Evolutionary conservation across 2,329 filamentous ascomycete species (phyloP).

Genomic region (Fusarium illudens): DNA sequence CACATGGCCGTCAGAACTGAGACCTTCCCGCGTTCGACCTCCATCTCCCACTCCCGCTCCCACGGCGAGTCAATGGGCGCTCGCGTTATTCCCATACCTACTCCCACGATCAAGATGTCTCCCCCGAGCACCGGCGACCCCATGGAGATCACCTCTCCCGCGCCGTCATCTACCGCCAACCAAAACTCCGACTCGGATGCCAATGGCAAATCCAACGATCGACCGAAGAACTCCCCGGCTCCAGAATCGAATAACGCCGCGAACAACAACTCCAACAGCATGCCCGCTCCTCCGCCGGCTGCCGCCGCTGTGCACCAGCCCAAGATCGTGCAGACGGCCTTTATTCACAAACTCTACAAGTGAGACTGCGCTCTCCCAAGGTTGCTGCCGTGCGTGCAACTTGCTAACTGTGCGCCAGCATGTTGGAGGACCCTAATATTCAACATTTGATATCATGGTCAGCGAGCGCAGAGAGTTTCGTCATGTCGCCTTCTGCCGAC

Average conservation of each 20-base stretch:
- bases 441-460: slow-evolving; percentile 98
- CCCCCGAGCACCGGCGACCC: slow-evolving; percentile 65
- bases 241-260: slow-evolving; percentile 48
- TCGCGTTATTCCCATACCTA: slow-evolving; percentile 66
- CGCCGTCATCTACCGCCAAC: slow-evolving; percentile 54
- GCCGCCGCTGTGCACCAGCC: slow-evolving; percentile 86
- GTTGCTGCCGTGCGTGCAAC: neutral
- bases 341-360: slow-evolving; percentile 99
- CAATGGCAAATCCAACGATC: slow-evolving; percentile 49
- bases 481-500: slow-evolving; percentile 97
- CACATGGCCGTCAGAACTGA: slow-evolving; percentile 64
- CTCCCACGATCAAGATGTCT: slow-evolving; percentile 66
- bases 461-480: slow-evolving; percentile 91
- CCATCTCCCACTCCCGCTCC: slow-evolving; percentile 50
- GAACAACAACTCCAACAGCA: slow-evolving; percentile 50
- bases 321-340: slow-evolving; percentile 97
- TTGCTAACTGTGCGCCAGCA: slow-evolving; percentile 65
- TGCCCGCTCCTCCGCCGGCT: slow-evolving; percentile 61
- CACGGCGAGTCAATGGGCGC: slow-evolving; percentile 58
- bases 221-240: slow-evolving; percentile 49
- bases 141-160: slow-evolving; percentile 68
- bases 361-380: slow-evolving; percentile 55
- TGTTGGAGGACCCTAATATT: slow-evolving; percentile 94
- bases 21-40: slow-evolving; percentile 55
- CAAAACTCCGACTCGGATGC: slow-evolving; percentile 55